These are phyloP conservation scores for Lophiostoma macrostomum DNA, from an alignment of 495 filamentous ascomycete species.

Conservation along the genomic window DNA sequence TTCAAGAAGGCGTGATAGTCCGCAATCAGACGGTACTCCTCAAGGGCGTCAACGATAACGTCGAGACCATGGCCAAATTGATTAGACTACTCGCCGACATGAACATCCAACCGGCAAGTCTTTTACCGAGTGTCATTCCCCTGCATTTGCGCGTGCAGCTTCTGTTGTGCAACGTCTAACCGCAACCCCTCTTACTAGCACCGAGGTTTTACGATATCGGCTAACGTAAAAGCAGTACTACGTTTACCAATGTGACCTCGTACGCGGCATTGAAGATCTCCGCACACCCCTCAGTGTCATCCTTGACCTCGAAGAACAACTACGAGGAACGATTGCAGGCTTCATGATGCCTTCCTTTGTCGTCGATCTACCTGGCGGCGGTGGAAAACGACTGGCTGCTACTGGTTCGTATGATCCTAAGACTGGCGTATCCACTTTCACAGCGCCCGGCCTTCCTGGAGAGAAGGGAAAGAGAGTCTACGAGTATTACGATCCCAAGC, in stretches of 20 bases:
- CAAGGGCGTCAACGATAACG: constrained; percentile 54
- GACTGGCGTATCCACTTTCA: constrained; percentile 52
- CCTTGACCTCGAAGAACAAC: constrained; percentile 51
- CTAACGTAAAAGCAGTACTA: constrained; percentile 45
- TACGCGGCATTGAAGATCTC: constrained; percentile 55
- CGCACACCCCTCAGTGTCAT: constrained; percentile 57
- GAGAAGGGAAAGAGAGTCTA: constrained; percentile 51
- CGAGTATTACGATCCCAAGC: constrained; percentile 54
- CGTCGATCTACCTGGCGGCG: constrained; percentile 59
- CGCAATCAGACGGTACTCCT: constrained; percentile 49
- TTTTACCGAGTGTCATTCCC: neutral
- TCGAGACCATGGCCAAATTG: constrained; percentile 50
- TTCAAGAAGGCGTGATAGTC: constrained; percentile 48
- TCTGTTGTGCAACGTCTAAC: too few species aligned
- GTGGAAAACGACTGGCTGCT: constrained; percentile 57
- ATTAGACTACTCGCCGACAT: constrained; percentile 54
- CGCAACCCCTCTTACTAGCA: too few species aligned
- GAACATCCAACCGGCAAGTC: constrained; percentile 52
- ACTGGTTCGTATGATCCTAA: constrained; percentile 50
- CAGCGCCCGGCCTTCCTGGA: constrained; percentile 51
- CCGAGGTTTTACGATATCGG: neutral
- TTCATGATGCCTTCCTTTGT: constrained; percentile 60
- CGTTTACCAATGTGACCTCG: constrained; percentile 60
- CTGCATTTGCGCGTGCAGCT: too few species aligned
- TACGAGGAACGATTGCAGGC: constrained; percentile 57